Evolutionary conservation across 2,329 filamentous ascomycete genomes (phyloP).

Genomic region (Aureobasidium vineae): DNA sequence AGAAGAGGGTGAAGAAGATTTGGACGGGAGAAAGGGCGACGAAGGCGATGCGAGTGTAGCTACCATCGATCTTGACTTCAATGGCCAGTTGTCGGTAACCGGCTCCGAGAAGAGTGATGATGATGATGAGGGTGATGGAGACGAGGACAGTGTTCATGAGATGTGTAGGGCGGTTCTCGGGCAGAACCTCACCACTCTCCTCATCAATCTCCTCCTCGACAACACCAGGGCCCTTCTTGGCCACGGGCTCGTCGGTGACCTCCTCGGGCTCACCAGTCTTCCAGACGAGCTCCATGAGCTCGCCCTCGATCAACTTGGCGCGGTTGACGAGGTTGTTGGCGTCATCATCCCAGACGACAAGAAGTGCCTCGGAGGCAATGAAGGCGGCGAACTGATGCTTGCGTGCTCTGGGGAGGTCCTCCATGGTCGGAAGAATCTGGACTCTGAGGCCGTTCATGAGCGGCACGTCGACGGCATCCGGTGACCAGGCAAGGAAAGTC

Average conservation of each 20-base stretch:
- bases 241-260: constrained; percentile 55
- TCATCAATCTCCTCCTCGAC: constrained; percentile 63
- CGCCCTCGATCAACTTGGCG: constrained; percentile 69
- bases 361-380: constrained; percentile 65
- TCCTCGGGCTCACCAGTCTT: constrained; percentile 55
- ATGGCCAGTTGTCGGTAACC: constrained; percentile 68
- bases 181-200: constrained; percentile 66
- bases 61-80: constrained; percentile 64
- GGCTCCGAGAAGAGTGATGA: constrained; percentile 65
- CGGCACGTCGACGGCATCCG: constrained; percentile 71
- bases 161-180: constrained; percentile 65
- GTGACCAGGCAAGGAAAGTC: constrained; percentile 70
- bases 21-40: constrained; percentile 67
- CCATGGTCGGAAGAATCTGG: constrained; percentile 70
- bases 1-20: constrained; percentile 80
- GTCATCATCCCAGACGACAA: constrained; percentile 82
- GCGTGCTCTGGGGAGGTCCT: constrained; percentile 66
- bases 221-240: constrained; percentile 50
- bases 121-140: constrained; percentile 62
- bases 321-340: constrained; percentile 66
- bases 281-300: constrained; percentile 77
- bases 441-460: constrained; percentile 73
- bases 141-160: constrained; percentile 69
- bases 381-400: constrained; percentile 82
- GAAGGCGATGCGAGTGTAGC: constrained; percentile 63